Base-by-base conservation (phyloP, 306 rosid species). In the Quercus cerris region DNA sequence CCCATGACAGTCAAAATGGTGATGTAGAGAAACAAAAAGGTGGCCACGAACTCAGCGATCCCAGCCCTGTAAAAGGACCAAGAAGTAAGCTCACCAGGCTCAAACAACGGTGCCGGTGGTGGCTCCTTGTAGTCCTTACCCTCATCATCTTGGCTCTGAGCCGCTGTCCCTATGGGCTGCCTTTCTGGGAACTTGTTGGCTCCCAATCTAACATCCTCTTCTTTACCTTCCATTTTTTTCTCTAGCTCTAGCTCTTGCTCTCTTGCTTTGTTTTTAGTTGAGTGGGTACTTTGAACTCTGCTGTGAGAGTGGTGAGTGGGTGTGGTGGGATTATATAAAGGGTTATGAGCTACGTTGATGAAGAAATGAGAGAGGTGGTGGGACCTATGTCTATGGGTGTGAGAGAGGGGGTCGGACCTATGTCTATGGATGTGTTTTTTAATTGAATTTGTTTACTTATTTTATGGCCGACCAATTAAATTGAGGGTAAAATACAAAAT, bases 131-230 rank as follows among this genome's bases (percentile, higher is more conserved):
- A 94, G 88, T 94, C 98, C 85, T 89, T 94, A 0, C 80, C 86
- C 0, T 84, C 98, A 19, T 84, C 98, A 19, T 88, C 91, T 9
- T 87, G 94, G 87, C 56, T 89, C 81, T 94, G 98, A 5, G 98
- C 91, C 51, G 91, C 86, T 51, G 84, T 88, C 6, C 91, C 91
- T 10, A 88, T 83, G 9, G 91, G 91, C 82, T 94, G 98, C 84
- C 97, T 90, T 91, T 94, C 98, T 3, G 92, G 56, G 85, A 75
- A 94, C 88, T 87, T 94, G 97, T 92, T 94, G 5, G 98, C 98
- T 81, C 97, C 98, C 75, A 94, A 56, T 0, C 81, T 81, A 0
- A 94, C 97, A 75, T 94, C 98, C 74, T 94, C 88, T 78, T 94
- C 98, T 83, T 92, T 94, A 0, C 80, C 97, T 68, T 94, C 97